Base-by-base conservation (phyloP, 495 filamentous ascomycete genomes). In the Platismatia glauca region DNA sequence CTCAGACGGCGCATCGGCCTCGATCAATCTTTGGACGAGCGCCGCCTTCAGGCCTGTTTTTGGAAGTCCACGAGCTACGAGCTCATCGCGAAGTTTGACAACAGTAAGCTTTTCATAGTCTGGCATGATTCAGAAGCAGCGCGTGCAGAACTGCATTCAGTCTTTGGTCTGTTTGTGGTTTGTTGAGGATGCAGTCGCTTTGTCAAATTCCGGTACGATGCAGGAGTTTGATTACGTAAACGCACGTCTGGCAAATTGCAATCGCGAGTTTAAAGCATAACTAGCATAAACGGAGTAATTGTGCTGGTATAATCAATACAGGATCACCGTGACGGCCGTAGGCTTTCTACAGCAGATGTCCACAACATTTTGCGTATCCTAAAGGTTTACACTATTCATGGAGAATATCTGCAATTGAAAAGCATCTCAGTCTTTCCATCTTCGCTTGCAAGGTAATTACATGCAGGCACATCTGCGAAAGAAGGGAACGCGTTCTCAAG, bases 51-150 rank as follows among this genome's bases (percentile, higher is more conserved):
- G 70, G 4, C 78, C 78, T 22, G 80, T 79, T 62, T 78, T 78
- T 35, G 79, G 72, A 59, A 82, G 75, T 55, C 75, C 76, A 60
- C 78, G 80, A 58, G 69, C 77, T 64, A 79, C 79, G 62, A 81
- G 72, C 69, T 82, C 78, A 27, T 77, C 76, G 68, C 80, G 81
- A 59, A 82, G 68, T 50, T 81, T 79, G n/a, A 75, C 72, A 44
- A 82, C 80, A 65, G 81, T 82, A 73, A 73, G 75, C 64, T 78
- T 79, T 35, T 74, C 75, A 64, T 80, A 82, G 61, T 82, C 79
- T 57, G 70, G 62, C 79, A 81, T 82, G 7, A 29, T 74, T 16
- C n/a, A 39, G 55, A 31, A 15, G 16, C 20, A 52, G 41, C 0
- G 37, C 35, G 22, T 18, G 50, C 33, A 13, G 50, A 61, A 3